These are phyloP conservation scores for Lactifluus echinatus DNA, from an alignment of 768 basidiomycete genomes.

Conservation along the genomic window DNA sequence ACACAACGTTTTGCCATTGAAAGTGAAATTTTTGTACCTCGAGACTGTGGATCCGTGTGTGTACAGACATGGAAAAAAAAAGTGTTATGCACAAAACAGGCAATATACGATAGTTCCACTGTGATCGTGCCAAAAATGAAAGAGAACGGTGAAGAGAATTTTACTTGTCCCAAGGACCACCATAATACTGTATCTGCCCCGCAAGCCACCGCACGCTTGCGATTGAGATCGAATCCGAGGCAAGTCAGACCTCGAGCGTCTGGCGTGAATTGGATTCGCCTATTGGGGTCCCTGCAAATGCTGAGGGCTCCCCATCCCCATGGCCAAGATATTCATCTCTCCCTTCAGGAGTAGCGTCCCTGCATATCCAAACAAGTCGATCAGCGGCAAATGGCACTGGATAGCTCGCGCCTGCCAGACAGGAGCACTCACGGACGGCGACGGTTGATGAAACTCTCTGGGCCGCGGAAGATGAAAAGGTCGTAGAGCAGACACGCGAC, in stretches of 20 bases:
- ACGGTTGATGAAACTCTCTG: conserved; percentile 45
- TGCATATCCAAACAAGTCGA: not conserved
- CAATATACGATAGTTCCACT: too few species aligned
- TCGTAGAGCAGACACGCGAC: conserved; percentile 52
- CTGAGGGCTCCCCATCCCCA: too few species aligned
- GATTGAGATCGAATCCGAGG: not conserved
- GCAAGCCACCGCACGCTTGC: too few species aligned
- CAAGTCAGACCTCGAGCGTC: not conserved
- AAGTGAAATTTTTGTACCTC: too few species aligned
- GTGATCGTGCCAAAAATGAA: too few species aligned
- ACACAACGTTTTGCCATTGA: too few species aligned
- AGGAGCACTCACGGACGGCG: conserved; percentile 40
- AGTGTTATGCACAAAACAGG: too few species aligned
- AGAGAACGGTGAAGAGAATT: too few species aligned
- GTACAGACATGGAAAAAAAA: too few species aligned
- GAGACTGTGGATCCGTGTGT: too few species aligned
- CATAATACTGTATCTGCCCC: too few species aligned
- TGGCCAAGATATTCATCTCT: not conserved
- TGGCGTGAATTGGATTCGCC: not conserved
- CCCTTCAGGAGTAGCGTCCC: not conserved
- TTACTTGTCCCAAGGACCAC: too few species aligned
- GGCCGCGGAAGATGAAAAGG: conserved; percentile 44
- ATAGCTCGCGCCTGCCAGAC: not conserved
- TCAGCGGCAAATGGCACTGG: not conserved
- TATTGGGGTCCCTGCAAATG: not conserved